phyloP scores from a whole-genome alignment of 2,329 filamentous ascomycete genomes.

The Knufia petricola region DNA sequence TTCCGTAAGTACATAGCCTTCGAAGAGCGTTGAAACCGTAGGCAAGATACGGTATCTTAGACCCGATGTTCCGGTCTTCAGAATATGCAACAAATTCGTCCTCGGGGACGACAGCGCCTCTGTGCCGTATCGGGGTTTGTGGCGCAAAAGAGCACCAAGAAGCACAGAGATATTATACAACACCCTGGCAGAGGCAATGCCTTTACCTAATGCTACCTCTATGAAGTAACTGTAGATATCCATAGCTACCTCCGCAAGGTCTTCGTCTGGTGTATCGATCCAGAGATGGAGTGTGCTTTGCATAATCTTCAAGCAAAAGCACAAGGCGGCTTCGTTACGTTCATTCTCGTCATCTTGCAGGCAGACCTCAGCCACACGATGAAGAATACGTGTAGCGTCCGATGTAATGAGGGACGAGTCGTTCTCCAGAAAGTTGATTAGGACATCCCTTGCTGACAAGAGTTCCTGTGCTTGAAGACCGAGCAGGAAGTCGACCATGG shows the following conservation, averaged over 20 bases:
- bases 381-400: constrained; percentile 37
- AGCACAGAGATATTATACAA: constrained; percentile 60
- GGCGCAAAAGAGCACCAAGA: constrained; percentile 59
- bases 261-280: constrained; percentile 45
- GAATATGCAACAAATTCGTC: constrained; percentile 64
- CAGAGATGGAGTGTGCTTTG: constrained; percentile 54
- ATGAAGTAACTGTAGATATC: constrained; percentile 75
- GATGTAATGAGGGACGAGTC: constrained; percentile 12
- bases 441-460: constrained; percentile 12
- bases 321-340: constrained; percentile 64
- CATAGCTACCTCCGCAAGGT: constrained; percentile 56
- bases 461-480: constrained; percentile 12
- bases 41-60: constrained; percentile 69
- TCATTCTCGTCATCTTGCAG: constrained; percentile 51
- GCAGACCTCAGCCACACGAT: constrained; percentile 39
- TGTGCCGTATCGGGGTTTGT: constrained; percentile 57
- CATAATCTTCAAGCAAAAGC: constrained; percentile 59
- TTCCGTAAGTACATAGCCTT: constrained; percentile 66
- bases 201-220: constrained; percentile 54
- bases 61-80: constrained; percentile 55
- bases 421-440: constrained; percentile 14
- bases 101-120: constrained; percentile 50
- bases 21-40: constrained; percentile 64
- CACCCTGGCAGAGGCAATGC: constrained; percentile 58
- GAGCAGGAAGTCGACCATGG: constrained; percentile 4